These are phyloP conservation scores for Yarrowia deformans DNA, from an alignment of 805 yeast species.

Conservation along the genomic window DNA sequence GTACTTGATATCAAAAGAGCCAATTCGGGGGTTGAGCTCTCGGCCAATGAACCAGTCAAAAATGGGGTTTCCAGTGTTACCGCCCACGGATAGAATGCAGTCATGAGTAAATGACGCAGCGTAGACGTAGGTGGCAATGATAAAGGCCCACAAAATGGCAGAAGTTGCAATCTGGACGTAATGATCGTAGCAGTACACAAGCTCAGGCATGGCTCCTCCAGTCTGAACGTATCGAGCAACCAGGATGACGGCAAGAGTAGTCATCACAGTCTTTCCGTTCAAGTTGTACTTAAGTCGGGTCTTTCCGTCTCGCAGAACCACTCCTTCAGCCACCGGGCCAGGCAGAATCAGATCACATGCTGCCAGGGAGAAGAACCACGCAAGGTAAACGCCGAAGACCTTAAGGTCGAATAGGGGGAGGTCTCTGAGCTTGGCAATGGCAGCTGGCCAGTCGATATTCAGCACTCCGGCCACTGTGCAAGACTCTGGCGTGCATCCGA, in stretches of 20 bases:
- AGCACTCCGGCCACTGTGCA: constrained; percentile 46
- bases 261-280: constrained; percentile 72
- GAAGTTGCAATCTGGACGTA: constrained; percentile 69
- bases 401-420: constrained; percentile 54
- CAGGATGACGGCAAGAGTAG: constrained; percentile 53
- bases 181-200: constrained; percentile 75
- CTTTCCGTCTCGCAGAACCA: constrained; percentile 72
- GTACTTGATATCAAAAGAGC: constrained; percentile 83
- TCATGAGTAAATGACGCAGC: constrained; percentile 69
- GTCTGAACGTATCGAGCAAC: constrained; percentile 61
- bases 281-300: constrained; percentile 73
- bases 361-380: constrained; percentile 76
- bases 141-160: constrained; percentile 67
- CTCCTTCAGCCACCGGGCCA: constrained; percentile 70
- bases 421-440: constrained; percentile 49
- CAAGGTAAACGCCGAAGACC: constrained; percentile 57
- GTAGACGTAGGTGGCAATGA: constrained; percentile 71
- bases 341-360: constrained; percentile 70
- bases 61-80: constrained; percentile 75
- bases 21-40: constrained; percentile 90
- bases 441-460: constrained; percentile 42
- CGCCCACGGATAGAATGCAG: constrained; percentile 81
- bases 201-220: constrained; percentile 72
- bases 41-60: constrained; percentile 98
- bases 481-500: constrained; percentile 63